Base-by-base conservation (phyloP, 768 basidiomycete genomes). In the Ramaria sp. region DNA sequence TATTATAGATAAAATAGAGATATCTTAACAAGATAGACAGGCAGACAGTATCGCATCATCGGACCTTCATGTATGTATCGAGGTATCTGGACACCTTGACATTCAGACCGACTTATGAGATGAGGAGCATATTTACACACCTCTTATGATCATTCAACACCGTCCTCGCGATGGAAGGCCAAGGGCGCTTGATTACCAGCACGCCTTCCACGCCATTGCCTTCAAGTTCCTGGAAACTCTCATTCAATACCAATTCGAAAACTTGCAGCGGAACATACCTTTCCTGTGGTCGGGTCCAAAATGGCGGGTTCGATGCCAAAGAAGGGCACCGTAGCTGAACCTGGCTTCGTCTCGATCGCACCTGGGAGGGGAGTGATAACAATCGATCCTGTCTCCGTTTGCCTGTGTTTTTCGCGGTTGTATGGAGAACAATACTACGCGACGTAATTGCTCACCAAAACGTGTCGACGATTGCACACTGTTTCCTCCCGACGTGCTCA, bases 371-470 rank as follows among this genome's bases (percentile, higher is more conserved):
- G 95, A 0, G 94, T 91, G 56, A 99, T 79, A 52, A 93, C 83
- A 67, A 96, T 94, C 1, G 88, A 90, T 52, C 96, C 96, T 0
- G 96, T 98, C 73, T 99, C 95, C 0, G 96, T 99, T 78, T 97
- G 94, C 90, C 83, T 85, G 64, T n/a, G 69, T 70, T 50, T 36
- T 39, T 22, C 18, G n/a, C 25, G 38, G 12, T 12, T 51, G n/a
- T 7, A 47, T 4, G 1, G 12, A 7, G 12, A 22, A 13, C 30
- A 43, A 39, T 32, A 5, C 10, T 10, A 32, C 30, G 38, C 32
- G 25, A 22, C 39, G 42, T 12, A 45, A n/a, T 18, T 27, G 66
- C 73, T 34, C 59, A 77, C 82, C 89, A 93, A 70, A 82, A 93
- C 3, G 90, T 95, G 70, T 96, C 93, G 39, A 95, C 93, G 60